These are phyloP conservation scores for Gossypium raimondii DNA, from an alignment of 345 rosid genomes.

Conservation along the genomic window DNA sequence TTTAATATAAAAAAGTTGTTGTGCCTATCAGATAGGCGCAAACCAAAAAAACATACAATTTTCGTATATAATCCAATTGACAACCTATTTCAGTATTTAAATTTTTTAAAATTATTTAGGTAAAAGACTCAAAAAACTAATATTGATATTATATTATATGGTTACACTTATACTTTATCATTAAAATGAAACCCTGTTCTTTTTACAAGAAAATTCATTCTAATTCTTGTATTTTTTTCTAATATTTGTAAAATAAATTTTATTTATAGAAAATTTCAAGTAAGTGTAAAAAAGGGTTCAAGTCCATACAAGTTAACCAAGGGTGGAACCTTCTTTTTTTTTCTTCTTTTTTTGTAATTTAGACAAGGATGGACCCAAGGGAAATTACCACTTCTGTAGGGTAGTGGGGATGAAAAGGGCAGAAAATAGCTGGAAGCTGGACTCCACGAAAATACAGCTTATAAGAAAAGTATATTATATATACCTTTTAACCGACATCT, in stretches of 20 bases:
- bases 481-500: background rate
- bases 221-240: background rate
- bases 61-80: no score
- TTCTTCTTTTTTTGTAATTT: background rate
- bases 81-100: no score
- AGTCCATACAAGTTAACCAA: background rate
- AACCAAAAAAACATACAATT: no score
- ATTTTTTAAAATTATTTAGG: no score
- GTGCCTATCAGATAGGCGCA: no score
- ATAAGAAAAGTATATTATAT: background rate
- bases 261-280: background rate
- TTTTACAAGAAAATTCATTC: no score
- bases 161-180: background rate
- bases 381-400: background rate
- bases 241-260: no score
- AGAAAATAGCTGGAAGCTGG: slow-evolving; percentile 28
- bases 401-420: background rate
- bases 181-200: background rate
- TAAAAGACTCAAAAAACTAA: background rate
- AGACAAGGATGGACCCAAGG: background rate
- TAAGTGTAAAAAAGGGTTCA: background rate
- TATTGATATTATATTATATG: background rate
- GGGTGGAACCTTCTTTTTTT: background rate
- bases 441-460: slow-evolving; percentile 16
- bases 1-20: no score